Conservation (phyloP, 345 rosid genomes). For the Citrus trifoliata region DNA sequence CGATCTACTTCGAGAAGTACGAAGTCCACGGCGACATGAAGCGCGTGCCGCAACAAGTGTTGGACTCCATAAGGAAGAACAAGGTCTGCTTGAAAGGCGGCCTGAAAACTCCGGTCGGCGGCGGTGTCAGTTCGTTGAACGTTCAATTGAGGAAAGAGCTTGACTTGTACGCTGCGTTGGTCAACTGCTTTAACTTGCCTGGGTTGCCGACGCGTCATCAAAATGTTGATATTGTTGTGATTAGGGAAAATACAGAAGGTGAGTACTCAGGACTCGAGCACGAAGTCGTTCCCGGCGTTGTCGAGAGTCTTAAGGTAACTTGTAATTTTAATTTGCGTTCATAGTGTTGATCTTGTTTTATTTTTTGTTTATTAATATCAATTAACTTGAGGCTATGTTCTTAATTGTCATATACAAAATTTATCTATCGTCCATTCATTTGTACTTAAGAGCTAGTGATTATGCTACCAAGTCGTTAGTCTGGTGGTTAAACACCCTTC, state of each 20-base stretch:
- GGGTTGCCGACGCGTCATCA: conserved; percentile 80
- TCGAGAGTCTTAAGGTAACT: conserved; percentile 90
- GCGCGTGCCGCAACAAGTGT: conserved; percentile 69
- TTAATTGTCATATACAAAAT: not conserved
- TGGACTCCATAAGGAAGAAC: conserved; percentile 84
- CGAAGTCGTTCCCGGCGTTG: conserved; percentile 94
- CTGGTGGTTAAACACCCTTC: too few relatives aligned
- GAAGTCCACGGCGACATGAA: conserved; percentile 86
- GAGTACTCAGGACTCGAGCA: conserved; percentile 92
- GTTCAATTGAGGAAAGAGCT: conserved; percentile 86
- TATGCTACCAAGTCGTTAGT: too few relatives aligned
- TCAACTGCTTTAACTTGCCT: conserved; percentile 76
- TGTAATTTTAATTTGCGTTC: not conserved
- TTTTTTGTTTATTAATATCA: not conserved
- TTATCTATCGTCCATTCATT: too few relatives aligned
- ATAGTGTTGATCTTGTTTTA: not conserved
- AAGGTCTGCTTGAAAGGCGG: conserved; percentile 94
- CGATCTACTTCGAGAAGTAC: conserved; percentile 76
- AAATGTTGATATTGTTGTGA: conserved; percentile 83
- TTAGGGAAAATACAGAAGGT: conserved; percentile 94
- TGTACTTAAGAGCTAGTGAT: too few relatives aligned
- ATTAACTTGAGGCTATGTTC: not conserved
- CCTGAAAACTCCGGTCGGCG: conserved; percentile 82
- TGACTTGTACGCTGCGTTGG: conserved; percentile 84
- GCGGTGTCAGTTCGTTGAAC: conserved; percentile 88